Conservation (phyloP, 768 basidiomycete species). For the Rhizopogon roseolus region DNA sequence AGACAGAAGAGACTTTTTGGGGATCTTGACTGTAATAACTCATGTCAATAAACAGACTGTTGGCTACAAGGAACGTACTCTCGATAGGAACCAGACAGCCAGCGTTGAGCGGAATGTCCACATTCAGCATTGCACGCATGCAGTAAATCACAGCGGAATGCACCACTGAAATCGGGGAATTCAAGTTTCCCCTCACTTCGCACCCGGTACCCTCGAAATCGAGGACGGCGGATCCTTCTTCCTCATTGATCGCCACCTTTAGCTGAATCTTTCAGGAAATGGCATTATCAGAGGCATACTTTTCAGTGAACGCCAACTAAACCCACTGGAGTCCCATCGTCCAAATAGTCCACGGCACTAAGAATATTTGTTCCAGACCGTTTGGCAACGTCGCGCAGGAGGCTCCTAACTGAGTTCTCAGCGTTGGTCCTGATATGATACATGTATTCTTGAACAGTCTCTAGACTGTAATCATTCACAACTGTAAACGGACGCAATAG, state of each 20-base stretch:
- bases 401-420: slow-evolving; percentile 77
- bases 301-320: background rate
- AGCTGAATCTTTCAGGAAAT: slow-evolving; percentile 54
- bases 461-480: slow-evolving; percentile 80
- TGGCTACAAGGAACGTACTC: slow-evolving; percentile 36
- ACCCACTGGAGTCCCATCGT: slow-evolving; percentile 79
- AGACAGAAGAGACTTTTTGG: slow-evolving; percentile 69
- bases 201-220: slow-evolving; percentile 84
- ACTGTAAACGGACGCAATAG: slow-evolving; percentile 36
- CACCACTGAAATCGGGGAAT: slow-evolving; percentile 80
- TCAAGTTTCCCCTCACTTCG: slow-evolving; percentile 82
- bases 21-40: slow-evolving; percentile 60
- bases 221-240: slow-evolving; percentile 71
- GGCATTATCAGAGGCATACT: background rate
- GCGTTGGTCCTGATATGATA: slow-evolving; percentile 86
- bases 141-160: slow-evolving; percentile 88
- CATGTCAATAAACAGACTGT: background rate
- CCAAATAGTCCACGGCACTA: slow-evolving; percentile 76
- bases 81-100: slow-evolving; percentile 87
- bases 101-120: slow-evolving; percentile 89
- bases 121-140: slow-evolving; percentile 80
- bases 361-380: slow-evolving; percentile 63
- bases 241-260: slow-evolving; percentile 69
- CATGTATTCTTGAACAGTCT: slow-evolving; percentile 93
- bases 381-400: slow-evolving; percentile 71